Evolutionary conservation across 768 basidiomycete species (phyloP), one percentile per base, ranked within the genome.

Genomic region (Phylloporus arenicola): DNA sequence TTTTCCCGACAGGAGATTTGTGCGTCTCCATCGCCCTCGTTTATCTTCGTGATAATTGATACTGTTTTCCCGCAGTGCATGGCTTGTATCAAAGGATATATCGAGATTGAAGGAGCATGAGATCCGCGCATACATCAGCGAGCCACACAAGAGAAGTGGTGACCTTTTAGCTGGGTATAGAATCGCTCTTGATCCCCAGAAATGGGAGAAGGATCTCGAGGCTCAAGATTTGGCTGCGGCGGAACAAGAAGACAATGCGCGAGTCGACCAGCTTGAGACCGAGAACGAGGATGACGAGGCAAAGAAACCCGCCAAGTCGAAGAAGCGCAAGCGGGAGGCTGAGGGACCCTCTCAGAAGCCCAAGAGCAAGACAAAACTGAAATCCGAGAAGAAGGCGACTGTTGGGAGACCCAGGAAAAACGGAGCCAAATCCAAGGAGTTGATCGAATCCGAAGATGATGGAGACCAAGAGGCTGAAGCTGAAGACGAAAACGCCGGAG

Each of bases 1-100:
- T 94, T 79, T 98, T 96, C 79, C 93, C 96, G 5, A 80, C 79
- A 25, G 93, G 89, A 45, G 95, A 97, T 70, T 89, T 84, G 96
- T 98, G 62, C 68, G 95, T 83, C 19, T 38, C 39, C 47, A 45
- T 58, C 50, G 46, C 38, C 42, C 27, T 47, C 41, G 30, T 38
- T 51, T 52, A 35, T 56, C 56, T 42, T 54, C 35, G 1, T 37
- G 35, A 57, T 50, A 13, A 29, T 16, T 51, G 45, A 62, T 24
- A 3, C 40, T 31, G 27, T 48, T 52, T 56, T 24, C 17, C 8
- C 57, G 38, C 24, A 97, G 94, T 70, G 79, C 90, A 17, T 97
- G 94, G 94, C 75, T 89, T 37, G 73, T 81, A 29, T 64, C 84
- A 1, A 86, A 86, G 60, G 94, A 96, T 68, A 82, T 97, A 46